phyloP scores from a whole-genome alignment of 2,329 filamentous ascomycete species.

The Calonectria crousiana region DNA sequence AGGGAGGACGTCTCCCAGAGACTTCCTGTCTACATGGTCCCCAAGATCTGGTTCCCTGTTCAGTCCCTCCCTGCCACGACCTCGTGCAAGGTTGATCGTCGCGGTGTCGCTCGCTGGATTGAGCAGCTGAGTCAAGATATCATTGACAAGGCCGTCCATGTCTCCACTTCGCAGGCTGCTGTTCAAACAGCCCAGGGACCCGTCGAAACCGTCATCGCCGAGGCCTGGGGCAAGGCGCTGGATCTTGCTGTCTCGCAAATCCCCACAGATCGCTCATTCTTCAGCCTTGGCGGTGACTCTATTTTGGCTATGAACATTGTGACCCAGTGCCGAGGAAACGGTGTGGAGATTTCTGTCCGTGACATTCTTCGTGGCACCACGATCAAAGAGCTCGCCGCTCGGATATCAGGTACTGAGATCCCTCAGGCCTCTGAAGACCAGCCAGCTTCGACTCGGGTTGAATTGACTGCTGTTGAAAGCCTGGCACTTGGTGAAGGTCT shows the following conservation, averaged over 20 bases:
- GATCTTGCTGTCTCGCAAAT: neutral
- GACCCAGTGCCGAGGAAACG: neutral
- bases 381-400: neutral
- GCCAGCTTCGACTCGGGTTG: neutral
- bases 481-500: neutral
- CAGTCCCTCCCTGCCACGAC: neutral
- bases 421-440: neutral
- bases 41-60: neutral
- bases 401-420: neutral
- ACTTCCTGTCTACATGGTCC: neutral
- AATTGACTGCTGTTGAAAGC: neutral
- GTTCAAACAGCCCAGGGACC: neutral
- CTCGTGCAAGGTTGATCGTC: neutral
- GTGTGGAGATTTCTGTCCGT: neutral
- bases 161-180: neutral
- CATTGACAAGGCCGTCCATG: neutral
- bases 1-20: neutral
- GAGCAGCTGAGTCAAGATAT: neutral
- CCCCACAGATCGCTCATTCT: neutral
- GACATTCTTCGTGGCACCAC: neutral
- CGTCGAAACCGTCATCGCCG: neutral
- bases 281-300: neutral
- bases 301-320: constrained; percentile 5
- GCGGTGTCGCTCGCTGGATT: neutral
- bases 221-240: neutral